These are phyloP conservation scores for Fusarium sp. DNA, from an alignment of 2,329 filamentous ascomycete species.

Conservation along the genomic window DNA sequence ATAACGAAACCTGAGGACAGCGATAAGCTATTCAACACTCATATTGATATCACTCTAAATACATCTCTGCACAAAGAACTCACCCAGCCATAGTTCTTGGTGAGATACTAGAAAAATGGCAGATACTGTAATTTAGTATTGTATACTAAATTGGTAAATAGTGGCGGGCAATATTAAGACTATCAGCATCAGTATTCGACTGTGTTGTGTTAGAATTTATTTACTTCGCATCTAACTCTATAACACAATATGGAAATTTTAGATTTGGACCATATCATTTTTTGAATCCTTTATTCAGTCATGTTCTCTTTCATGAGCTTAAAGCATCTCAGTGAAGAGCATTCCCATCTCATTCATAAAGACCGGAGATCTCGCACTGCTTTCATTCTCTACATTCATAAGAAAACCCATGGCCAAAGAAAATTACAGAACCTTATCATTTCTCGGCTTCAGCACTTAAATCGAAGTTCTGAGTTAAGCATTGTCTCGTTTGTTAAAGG, in stretches of 20 bases:
- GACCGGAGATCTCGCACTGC: not conserved
- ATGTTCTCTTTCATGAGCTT: not conserved
- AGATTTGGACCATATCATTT: too few relatives aligned
- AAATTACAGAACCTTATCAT: not conserved
- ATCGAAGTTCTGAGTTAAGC: not conserved
- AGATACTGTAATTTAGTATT: too few relatives aligned
- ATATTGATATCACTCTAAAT: too few relatives aligned
- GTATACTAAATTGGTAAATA: too few relatives aligned
- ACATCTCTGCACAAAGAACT: not conserved
- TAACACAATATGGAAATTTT: too few relatives aligned
- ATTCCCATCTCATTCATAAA: not conserved
- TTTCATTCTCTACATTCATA: not conserved
- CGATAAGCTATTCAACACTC: too few relatives aligned
- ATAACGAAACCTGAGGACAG: not conserved
- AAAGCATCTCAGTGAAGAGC: not conserved
- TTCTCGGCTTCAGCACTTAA: not conserved
- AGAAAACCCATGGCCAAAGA: not conserved
- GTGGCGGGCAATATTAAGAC: too few relatives aligned
- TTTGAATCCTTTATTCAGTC: not conserved
- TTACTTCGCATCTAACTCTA: too few relatives aligned
- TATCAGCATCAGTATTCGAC: too few relatives aligned
- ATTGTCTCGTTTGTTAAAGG: not conserved
- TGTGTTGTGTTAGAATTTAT: too few relatives aligned
- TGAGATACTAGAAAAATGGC: too few relatives aligned
- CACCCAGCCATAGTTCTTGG: too few relatives aligned